A percentile compares a stretch with the other conserved stretches of the same genome.
phyloP scores from a whole-genome alignment of 1,139 yeast genomes.

The Diutina neorugosa region DNA sequence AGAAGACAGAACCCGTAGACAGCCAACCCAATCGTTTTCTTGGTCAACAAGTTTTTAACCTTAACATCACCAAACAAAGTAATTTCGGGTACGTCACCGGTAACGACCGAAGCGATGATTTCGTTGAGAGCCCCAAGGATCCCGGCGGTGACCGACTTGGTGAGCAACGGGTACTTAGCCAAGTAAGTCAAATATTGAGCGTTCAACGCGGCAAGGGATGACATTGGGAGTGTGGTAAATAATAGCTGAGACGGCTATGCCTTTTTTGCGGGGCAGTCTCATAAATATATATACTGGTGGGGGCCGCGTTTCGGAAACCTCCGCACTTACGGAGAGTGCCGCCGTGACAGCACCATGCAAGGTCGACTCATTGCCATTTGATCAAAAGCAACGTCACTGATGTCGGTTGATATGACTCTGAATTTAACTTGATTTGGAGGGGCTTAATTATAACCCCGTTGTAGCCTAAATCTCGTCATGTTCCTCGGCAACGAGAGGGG shows the following conservation, averaged over 20 bases:
- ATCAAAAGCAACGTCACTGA: background rate
- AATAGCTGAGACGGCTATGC: background rate
- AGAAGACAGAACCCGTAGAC: constrained; percentile 57
- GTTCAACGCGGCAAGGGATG: constrained; percentile 6
- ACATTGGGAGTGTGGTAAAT: background rate
- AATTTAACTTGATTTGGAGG: background rate
- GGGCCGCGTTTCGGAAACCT: background rate
- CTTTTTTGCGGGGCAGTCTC: background rate
- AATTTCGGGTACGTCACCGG: constrained; percentile 26
- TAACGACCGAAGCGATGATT: constrained; percentile 39
- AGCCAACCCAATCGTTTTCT: constrained; percentile 53
- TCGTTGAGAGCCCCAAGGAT: constrained; percentile 47
- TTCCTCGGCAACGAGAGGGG: background rate
- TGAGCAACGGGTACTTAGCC: constrained; percentile 39
- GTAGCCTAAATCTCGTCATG: too few species aligned
- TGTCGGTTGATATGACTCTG: background rate
- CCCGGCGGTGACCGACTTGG: constrained; percentile 52
- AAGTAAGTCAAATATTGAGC: constrained; percentile 29
- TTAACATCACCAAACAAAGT: constrained; percentile 10
- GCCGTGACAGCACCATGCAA: background rate
- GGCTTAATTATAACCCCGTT: background rate
- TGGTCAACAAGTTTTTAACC: constrained; percentile 26
- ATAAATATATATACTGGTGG: background rate
- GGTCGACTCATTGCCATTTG: background rate
- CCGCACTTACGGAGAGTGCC: background rate